These are phyloP conservation scores for Bullera alba DNA, from an alignment of 768 basidiomycete genomes.

Conservation along the genomic window DNA sequence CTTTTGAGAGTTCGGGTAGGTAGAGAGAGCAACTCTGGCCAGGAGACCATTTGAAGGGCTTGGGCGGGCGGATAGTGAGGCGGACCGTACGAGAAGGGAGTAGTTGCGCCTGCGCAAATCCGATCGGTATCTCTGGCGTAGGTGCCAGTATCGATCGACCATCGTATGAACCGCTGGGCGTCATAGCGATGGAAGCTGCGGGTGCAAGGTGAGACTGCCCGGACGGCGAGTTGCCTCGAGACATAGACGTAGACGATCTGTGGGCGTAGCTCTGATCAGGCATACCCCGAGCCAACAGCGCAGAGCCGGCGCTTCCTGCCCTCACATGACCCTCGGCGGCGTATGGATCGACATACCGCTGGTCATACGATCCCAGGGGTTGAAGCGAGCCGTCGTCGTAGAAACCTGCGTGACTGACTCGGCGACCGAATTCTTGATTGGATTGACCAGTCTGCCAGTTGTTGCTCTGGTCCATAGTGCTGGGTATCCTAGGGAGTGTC, in stretches of 20 bases:
- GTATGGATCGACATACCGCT: conserved; percentile 9
- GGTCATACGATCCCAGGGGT: conserved; percentile 27
- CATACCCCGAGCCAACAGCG: neutral
- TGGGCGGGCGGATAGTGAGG: conserved; percentile 57
- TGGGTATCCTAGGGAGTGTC: conserved; percentile 3
- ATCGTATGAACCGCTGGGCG: conserved; percentile 2
- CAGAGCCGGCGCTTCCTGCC: neutral
- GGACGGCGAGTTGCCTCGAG: neutral
- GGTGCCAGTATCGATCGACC: conserved; percentile 13
- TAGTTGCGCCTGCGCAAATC: conserved; percentile 63
- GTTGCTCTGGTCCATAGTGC: neutral
- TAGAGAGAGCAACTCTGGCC: conserved; percentile 72
- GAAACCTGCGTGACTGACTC: conserved; percentile 1
- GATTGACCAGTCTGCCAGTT: neutral
- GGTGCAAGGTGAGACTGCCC: neutral
- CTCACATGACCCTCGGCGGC: neutral
- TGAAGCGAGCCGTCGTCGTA: conserved; percentile 38
- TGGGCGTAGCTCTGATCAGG: too few relatives aligned
- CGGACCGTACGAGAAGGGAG: conserved; percentile 66
- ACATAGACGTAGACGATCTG: too few relatives aligned
- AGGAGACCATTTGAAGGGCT: conserved; percentile 60
- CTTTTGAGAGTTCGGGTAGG: conserved; percentile 58
- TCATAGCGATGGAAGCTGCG: neutral
- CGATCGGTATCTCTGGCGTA: conserved; percentile 55
- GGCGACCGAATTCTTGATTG: conserved; percentile 3